Percentiles rank a stretch among this genome's conserved stretches.
phyloP scores from a whole-genome alignment of 306 rosid genomes.

The Quercus engelmannii region DNA sequence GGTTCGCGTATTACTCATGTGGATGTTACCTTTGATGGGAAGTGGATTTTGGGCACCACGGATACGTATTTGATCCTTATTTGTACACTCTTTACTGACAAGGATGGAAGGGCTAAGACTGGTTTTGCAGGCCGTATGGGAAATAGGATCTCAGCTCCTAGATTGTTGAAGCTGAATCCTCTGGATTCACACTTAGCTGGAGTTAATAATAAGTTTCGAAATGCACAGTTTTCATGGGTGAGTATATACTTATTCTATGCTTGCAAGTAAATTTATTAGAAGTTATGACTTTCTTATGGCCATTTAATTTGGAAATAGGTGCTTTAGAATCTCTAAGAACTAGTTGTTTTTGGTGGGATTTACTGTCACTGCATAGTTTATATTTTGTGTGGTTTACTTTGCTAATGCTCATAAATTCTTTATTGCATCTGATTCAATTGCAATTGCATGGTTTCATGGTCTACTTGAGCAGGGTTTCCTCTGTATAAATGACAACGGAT shows the following conservation, averaged over 20 bases:
- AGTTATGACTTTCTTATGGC: not conserved
- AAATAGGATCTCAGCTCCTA: slow-evolving; percentile 84
- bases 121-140: slow-evolving; percentile 96
- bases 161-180: slow-evolving; percentile 88
- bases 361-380: not conserved
- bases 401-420: not conserved
- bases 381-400: not conserved
- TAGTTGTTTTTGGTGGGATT: not conserved
- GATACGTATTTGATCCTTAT: slow-evolving; percentile 76
- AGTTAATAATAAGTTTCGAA: slow-evolving; percentile 71
- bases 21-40: slow-evolving; percentile 93
- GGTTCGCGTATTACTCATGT: slow-evolving; percentile 93
- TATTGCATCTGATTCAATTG: not conserved
- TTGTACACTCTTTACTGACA: slow-evolving; percentile 77
- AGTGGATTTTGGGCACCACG: slow-evolving; percentile 93
- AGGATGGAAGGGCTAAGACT: slow-evolving; percentile 80
- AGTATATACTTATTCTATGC: slow-evolving; percentile 11
- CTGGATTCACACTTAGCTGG: slow-evolving; percentile 95
- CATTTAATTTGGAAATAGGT: not conserved
- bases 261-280: not conserved
- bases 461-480: not conserved
- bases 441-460: not conserved
- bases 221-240: slow-evolving; percentile 98
- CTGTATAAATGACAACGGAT: not conserved
- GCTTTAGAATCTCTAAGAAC: not conserved